Base-by-base conservation (phyloP, 371 early-diverging fungal species). In the Mucor plumbeus region DNA sequence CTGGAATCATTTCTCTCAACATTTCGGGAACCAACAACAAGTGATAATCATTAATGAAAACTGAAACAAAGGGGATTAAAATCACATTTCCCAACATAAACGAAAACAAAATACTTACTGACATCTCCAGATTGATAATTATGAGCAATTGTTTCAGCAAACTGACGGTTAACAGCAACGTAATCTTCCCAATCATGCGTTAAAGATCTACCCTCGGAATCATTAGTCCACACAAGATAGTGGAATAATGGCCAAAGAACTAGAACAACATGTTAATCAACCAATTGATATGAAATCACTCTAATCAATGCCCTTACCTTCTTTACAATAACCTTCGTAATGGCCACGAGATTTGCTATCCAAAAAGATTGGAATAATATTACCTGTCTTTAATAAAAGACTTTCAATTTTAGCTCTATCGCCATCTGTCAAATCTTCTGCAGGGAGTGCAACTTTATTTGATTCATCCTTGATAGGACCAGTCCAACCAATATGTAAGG, bases 41-140 rank as follows among this genome's bases (percentile, higher is more conserved):
- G 79, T 99, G 99, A 74, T 99, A 99, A 80, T 99, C 99, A 71
- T 99, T 98, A 61, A 99, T 92, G 97, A 98, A 99, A 44, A 99
- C 91, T 87, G 84, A 54, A 9, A 50, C 5, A 53, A 21, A 10
- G 6, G 13, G 13, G 9, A 31, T 41, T 31, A 33, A 10, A 26
- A 56, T 3, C 36, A 5, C 56, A 5, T 57, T 31, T 5, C 38
- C 26, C 26, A 26, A 26, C 26, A 26, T 26, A 26, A 26, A 21
- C 19, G 35, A 33, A 60, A 17, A 15, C 0, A 58, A 21, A 33
- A 33, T 13, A 86, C 79, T 84, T 87, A 87, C 94, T 92, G 53
- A 93, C 85, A 77, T 99, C 99, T 17, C 91, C 94, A 5, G 88
- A 85, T 43, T 89, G 78, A 65, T 94, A 93, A 31, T 82, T 75